Evolutionary conservation across 2,329 filamentous ascomycete genomes (phyloP).

Genomic region (Huntiella decipiens): DNA sequence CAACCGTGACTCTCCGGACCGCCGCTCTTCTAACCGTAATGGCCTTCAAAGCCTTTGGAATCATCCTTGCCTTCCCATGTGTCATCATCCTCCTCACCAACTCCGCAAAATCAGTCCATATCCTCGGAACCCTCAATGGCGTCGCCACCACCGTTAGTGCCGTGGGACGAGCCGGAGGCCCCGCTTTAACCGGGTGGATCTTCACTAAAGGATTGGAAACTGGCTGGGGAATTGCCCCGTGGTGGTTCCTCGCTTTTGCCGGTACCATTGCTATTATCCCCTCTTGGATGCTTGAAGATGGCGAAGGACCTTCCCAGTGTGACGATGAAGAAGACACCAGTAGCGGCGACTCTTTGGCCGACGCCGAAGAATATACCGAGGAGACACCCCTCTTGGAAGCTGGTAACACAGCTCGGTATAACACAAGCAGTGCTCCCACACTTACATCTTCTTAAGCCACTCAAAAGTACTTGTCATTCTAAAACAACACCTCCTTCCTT

Average conservation of each 20-base stretch:
- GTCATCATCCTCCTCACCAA: conserved; percentile 83
- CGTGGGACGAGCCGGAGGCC: conserved; percentile 60
- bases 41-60: conserved; percentile 51
- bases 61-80: conserved; percentile 77
- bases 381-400: conserved; percentile 9
- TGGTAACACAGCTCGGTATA: background rate
- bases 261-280: conserved; percentile 49
- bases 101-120: conserved; percentile 51
- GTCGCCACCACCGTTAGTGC: conserved; percentile 71
- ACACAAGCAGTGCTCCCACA: conserved; percentile 1
- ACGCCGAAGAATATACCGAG: conserved; percentile 5
- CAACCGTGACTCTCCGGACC: conserved; percentile 30
- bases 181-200: conserved; percentile 49
- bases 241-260: conserved; percentile 55
- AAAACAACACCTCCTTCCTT: background rate
- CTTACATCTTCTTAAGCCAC: background rate
- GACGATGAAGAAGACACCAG: conserved; percentile 18
- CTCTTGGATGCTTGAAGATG: conserved; percentile 54
- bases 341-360: conserved; percentile 6
- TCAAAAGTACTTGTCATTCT: too few relatives aligned
- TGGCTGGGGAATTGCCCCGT: conserved; percentile 62
- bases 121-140: conserved; percentile 80
- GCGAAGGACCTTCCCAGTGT: conserved; percentile 39
- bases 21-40: conserved; percentile 47
- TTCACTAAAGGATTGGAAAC: conserved; percentile 60